Evolutionary conservation across 2,329 filamentous ascomycete species (phyloP).

Genomic region (Bimuria novae-zelandiae): DNA sequence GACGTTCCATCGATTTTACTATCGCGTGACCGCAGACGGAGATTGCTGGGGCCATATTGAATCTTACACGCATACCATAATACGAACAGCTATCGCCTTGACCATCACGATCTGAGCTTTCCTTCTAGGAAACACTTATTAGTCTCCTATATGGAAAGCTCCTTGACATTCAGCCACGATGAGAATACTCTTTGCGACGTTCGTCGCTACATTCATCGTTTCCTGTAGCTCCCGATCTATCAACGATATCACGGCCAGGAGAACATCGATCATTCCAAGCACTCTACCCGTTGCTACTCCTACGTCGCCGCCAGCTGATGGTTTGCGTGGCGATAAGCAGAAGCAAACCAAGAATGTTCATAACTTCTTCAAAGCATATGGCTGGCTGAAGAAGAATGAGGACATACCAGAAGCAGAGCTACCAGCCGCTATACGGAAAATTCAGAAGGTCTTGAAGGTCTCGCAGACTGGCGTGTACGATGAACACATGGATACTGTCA

Average conservation of each 20-base stretch:
- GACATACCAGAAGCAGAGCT: conserved; percentile 29
- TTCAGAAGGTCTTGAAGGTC: conserved; percentile 30
- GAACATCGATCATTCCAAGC: conserved; percentile 29
- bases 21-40: neutral
- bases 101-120: neutral
- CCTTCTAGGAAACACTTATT: neutral
- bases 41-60: neutral
- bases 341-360: conserved; percentile 32
- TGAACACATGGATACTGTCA: conserved; percentile 28
- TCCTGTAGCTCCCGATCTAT: conserved; percentile 9
- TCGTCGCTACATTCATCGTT: conserved; percentile 13
- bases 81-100: neutral
- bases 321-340: conserved; percentile 19
- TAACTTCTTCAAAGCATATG: conserved; percentile 36
- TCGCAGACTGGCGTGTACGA: conserved; percentile 33
- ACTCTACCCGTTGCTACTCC: conserved; percentile 14
- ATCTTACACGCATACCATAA: neutral
- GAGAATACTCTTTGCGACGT: conserved; percentile 8
- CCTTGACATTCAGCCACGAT: conserved; percentile 8
- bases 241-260: conserved; percentile 7
- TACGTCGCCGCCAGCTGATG: conserved; percentile 10
- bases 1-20: neutral
- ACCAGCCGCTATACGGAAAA: conserved; percentile 32
- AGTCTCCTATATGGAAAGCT: too few relatives aligned
- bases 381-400: conserved; percentile 28